These are phyloP conservation scores for Scheffersomyces illinoinensis DNA, from an alignment of 1,139 yeast species.

Conservation along the genomic window DNA sequence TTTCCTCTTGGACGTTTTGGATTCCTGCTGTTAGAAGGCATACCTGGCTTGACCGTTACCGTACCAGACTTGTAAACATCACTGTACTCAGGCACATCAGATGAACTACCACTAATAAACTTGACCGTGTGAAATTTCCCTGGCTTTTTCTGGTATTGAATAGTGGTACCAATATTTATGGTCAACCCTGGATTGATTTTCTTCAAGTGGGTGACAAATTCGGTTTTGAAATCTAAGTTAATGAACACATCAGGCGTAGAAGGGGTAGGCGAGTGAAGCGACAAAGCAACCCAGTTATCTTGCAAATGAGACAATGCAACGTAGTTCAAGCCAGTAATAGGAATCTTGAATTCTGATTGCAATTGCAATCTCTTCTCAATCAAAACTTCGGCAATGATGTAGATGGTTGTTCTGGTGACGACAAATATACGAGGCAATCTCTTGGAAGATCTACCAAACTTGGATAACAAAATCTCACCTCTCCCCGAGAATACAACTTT, in stretches of 20 bases:
- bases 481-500: conserved; percentile 73
- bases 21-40: conserved; percentile 68
- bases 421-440: conserved; percentile 74
- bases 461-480: conserved; percentile 79
- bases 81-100: conserved; percentile 54
- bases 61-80: conserved; percentile 89
- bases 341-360: conserved; percentile 62
- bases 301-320: conserved; percentile 74
- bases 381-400: conserved; percentile 70
- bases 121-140: conserved; percentile 79
- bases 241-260: conserved; percentile 76
- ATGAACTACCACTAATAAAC: conserved; percentile 57
- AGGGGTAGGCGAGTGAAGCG: conserved; percentile 51
- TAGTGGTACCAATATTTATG: conserved; percentile 69
- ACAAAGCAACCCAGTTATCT: conserved; percentile 92
- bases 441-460: conserved; percentile 90
- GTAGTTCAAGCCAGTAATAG: conserved; percentile 60
- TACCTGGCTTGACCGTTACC: conserved; percentile 78
- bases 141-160: conserved; percentile 87
- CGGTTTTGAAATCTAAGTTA: conserved; percentile 86
- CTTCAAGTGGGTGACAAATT: conserved; percentile 75
- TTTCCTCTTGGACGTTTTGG: conserved; percentile 66
- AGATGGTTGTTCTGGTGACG: conserved; percentile 61
- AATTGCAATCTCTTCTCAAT: conserved; percentile 73
- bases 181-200: conserved; percentile 58